Evolutionary conservation across 768 basidiomycete species (phyloP), one percentile per base, ranked within the genome.

Genomic region (Cystofilobasidium capitatum): DNA sequence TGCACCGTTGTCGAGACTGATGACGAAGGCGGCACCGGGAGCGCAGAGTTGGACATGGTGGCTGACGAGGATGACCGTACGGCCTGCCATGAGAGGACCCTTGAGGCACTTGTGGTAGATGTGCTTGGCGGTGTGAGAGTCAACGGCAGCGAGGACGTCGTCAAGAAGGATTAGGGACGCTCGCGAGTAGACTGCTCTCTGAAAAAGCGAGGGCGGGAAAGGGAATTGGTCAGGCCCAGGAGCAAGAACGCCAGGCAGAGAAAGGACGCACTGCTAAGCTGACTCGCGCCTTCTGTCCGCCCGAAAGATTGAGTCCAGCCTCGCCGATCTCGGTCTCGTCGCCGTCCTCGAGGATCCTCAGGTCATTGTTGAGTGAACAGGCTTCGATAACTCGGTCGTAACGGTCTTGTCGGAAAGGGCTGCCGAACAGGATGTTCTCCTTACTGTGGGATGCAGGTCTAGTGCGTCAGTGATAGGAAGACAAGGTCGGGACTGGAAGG

Each of bases 41-140:
- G 85, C 82, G 73, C 89, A 91, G 5, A 98, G 81, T 73, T 91
- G 88, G 39, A 96, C 88, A 73, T 94, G 91, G 74, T 99, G 94
- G 3, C 93, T 96, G 60, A 96, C 91, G 29, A 98, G 81, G 54
- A 97, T 81, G 58, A 94, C 79, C 0, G 93, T 96, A 57, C 92
- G 82, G 22, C 84, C 85, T n/a, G 79, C 76, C 74, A 91, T 81
- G 47, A 96, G 79, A 57, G 88, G 85, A 10, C 93, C 91, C 70
- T 82, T 81, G 26, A 98, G 79, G 72, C 90, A 92, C 62, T 89
- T 81, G 24, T 84, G 80, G 72, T 86, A 87, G 54, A 98, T 83
- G 77, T 89, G 88, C 70, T 86, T 84, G 0, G 91, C 88, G 0
- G 89, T 91, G 71, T 86, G 85, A 1, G 85, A 90, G 73, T 97